Percentiles rank a stretch among this genome's conserved stretches.
These are phyloP conservation scores for Nicotiana otophora DNA, from an alignment of 257 asterid genomes.

Conservation along the genomic window DNA sequence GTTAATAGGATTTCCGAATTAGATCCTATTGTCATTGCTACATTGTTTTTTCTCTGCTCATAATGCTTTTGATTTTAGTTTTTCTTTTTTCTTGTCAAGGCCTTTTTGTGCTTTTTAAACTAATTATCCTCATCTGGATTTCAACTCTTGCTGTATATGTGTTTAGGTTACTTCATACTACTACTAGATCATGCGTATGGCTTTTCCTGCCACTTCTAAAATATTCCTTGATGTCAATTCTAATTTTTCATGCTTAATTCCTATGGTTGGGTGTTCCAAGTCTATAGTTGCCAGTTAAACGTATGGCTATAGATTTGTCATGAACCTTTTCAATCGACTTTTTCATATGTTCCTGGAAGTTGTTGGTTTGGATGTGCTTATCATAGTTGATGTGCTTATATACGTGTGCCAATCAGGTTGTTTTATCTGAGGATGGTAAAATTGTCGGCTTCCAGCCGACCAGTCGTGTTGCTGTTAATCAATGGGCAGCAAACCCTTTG, in stretches of 20 bases:
- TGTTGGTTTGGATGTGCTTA: not conserved
- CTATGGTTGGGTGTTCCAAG: not conserved
- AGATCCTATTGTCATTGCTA: not conserved
- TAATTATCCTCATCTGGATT: not conserved
- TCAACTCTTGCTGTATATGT: not conserved
- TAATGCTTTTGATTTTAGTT: not conserved
- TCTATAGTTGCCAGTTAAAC: not conserved
- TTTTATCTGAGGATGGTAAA: constrained; percentile 47
- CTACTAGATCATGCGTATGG: not conserved
- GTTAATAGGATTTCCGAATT: not conserved
- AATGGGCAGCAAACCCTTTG: constrained; percentile 83
- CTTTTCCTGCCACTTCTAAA: not conserved
- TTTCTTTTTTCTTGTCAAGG: not conserved
- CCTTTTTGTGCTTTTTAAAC: not conserved
- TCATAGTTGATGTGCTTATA: not conserved
- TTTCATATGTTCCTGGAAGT: constrained; percentile 2
- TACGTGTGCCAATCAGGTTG: constrained; percentile 37
- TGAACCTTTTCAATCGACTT: not conserved
- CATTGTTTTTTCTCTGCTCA: not conserved
- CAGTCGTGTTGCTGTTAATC: constrained; percentile 70
- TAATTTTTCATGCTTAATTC: not conserved
- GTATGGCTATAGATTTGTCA: not conserved
- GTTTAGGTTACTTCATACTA: not conserved
- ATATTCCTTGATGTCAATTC: not conserved
- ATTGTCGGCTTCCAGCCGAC: constrained; percentile 76